phyloP scores from a whole-genome alignment of 192 early-diverging fungal species.

The Umbelopsis sp. region DNA sequence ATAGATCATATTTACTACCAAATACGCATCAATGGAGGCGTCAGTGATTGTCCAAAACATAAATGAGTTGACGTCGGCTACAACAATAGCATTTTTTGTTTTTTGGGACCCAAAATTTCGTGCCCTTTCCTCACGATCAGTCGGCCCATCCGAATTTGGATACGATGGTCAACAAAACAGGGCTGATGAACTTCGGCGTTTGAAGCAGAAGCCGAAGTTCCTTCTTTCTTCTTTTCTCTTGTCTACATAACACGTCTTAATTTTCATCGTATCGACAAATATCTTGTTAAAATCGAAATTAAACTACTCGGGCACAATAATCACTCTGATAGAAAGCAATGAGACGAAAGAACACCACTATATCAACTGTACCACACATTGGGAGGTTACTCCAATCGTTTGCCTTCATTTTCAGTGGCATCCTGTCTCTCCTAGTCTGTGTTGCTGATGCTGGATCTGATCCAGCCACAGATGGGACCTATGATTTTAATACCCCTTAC shows the following conservation, averaged over 20 bases:
- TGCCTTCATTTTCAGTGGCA: neutral
- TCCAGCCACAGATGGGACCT: neutral
- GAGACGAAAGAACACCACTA: neutral
- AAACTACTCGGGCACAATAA: too few relatives aligned
- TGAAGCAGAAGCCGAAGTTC: neutral
- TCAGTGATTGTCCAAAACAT: too few relatives aligned
- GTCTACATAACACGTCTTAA: neutral
- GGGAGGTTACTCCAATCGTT: neutral
- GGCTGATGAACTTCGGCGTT: neutral
- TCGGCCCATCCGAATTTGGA: neutral
- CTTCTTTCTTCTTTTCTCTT: neutral
- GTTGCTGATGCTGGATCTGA: neutral
- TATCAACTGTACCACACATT: neutral
- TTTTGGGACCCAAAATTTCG: too few relatives aligned
- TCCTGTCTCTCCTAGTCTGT: neutral
- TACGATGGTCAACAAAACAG: constrained; percentile 9
- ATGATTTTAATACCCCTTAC: neutral
- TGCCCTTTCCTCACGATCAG: neutral
- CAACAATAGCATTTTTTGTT: neutral
- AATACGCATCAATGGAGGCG: too few relatives aligned
- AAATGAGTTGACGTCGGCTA: neutral
- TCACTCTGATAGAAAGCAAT: neutral
- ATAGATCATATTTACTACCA: too few relatives aligned
- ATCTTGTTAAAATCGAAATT: neutral
- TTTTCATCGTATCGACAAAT: neutral